Base-by-base conservation (phyloP, 73 alveolate genomes). In the Paramecium pentaurelia region DNA sequence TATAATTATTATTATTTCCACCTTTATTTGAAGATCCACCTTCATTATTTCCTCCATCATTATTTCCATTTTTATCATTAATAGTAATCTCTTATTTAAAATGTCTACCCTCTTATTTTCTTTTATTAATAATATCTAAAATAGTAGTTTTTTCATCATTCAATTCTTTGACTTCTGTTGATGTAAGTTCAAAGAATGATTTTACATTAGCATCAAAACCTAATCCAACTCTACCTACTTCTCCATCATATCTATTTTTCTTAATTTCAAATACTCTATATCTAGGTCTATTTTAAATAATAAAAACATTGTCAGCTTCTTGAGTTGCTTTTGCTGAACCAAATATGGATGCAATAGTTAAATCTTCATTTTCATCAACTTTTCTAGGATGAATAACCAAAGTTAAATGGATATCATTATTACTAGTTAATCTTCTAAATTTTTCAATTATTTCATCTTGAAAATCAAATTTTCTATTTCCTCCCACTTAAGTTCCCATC, bases 381-480 rank as follows among this genome's bases (percentile, higher is more conserved):
- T 97, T 97, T 93, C 95, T 95, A 12, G 99, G 99, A 95, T 97
- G 99, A 87, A 97, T 93, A 22, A 97, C 98, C 18, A 96, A 86
- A 10, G 97, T 93, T 42, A 96, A 49, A 84, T 97, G 99, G 2
- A 96, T 96, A 37, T 95, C 94, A 60, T 85, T 85, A 36, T 95
- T 97, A 14, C 99, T 95, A 30, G 98, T 95, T 32, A 96, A 86
- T 44, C 92, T 45, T 42, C 99, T 70, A 37, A 97, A 92, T 86
- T 77, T 93, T 36, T 94, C 86, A 1, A 95, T 90, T 2, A 96
- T 97, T 37, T 91, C 84, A 68, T 97, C 98, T 94, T 97, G 92
- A 34, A 95, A 88, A 37, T 97, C 99, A 64, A 96, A 97, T 91
- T 95, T 95, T 7, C 95, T 20, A 22, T 59, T 20, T 18, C 98